Percentiles rank a stretch among this genome's conserved stretches.
phyloP scores from a whole-genome alignment of 495 filamentous ascomycete genomes.

The Talaromyces adpressus region DNA sequence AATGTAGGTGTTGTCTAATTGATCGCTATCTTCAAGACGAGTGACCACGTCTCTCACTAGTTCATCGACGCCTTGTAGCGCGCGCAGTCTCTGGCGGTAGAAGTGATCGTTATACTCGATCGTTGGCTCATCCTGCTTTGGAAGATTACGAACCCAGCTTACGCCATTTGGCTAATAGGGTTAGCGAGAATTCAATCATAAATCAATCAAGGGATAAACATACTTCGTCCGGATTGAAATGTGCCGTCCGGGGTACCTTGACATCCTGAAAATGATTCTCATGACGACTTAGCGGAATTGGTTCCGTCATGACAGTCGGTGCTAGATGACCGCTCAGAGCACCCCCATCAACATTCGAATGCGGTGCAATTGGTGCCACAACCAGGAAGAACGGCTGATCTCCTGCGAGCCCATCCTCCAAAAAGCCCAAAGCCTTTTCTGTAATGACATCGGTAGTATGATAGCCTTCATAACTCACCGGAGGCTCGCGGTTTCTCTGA shows the following conservation, averaged over 20 bases:
- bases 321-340: slow-evolving; percentile 16
- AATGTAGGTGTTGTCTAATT: slow-evolving; percentile 63
- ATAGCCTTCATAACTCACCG: slow-evolving; percentile 48
- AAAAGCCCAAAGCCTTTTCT: slow-evolving; percentile 53
- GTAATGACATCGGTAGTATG: slow-evolving; percentile 58
- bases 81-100: slow-evolving; percentile 55
- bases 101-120: slow-evolving; percentile 63
- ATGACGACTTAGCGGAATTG: slow-evolving; percentile 40
- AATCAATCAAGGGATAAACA: neutral
- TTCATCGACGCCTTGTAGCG: slow-evolving; percentile 65
- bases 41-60: slow-evolving; percentile 51
- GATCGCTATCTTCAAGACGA: slow-evolving; percentile 40
- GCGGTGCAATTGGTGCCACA: slow-evolving; percentile 60
- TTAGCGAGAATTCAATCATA: slow-evolving; percentile 37
- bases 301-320: slow-evolving; percentile 34
- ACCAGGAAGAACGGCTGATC: slow-evolving; percentile 60
- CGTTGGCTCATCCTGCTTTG: slow-evolving; percentile 43
- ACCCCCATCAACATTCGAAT: slow-evolving; percentile 46
- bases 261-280: slow-evolving; percentile 29
- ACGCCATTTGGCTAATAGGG: slow-evolving; percentile 55
- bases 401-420: slow-evolving; percentile 51
- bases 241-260: slow-evolving; percentile 27
- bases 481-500: slow-evolving; percentile 54
- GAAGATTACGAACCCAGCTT: slow-evolving; percentile 53
- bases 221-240: slow-evolving; percentile 45